Evolutionary conservation across 768 basidiomycete genomes (phyloP), one percentile per base, ranked within the genome.

Genomic region (Boletus pseudo-olivaceus): DNA sequence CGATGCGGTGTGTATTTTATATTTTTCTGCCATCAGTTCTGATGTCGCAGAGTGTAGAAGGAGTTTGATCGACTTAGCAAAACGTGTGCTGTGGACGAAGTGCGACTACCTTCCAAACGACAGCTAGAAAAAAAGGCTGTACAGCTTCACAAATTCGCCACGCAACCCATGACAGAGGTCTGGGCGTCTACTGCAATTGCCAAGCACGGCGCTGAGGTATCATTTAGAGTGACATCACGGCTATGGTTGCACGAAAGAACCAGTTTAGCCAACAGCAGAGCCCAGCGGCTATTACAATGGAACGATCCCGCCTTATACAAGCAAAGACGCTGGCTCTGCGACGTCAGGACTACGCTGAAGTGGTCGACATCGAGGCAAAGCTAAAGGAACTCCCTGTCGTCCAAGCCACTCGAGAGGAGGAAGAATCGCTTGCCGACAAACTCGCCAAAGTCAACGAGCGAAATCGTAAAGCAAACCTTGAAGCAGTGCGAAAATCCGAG

Each of bases 371-470:
- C 30, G 87, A 91, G 23, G 72, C 66, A 3, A 75, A 88, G 65
- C 75, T 96, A 30, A 79, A 77, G n/a, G 77, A 78, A 32, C 72
- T 89, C 17, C 67, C 67, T 10, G 52, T 43, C 14, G 44, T 57
- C n/a, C 61, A 62, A 38, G 43, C 7, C n/a, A 19, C 39, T 10
- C 61, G 63, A 41, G 69, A 66, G 45, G 66, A 67, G 4, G 67
- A 65, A 19, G 69, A 67, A 56, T 71, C 71, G 7, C 64, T 69
- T 7, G 68, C 64, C 10, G 62, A 90, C 58, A 72, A 82, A 64
- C 77, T 96, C 26, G 82, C 89, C 15, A 83, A 75, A 65, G 85
- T 98, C 50, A 98, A 96, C 66, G 92, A 94, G 72, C 82, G 93
- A 52, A 98, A 98, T 69, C 81, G 90, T 52, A 87, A 82, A 67